Conservation (phyloP, 148 eudicot species). For the Diospyros kaki region DNA sequence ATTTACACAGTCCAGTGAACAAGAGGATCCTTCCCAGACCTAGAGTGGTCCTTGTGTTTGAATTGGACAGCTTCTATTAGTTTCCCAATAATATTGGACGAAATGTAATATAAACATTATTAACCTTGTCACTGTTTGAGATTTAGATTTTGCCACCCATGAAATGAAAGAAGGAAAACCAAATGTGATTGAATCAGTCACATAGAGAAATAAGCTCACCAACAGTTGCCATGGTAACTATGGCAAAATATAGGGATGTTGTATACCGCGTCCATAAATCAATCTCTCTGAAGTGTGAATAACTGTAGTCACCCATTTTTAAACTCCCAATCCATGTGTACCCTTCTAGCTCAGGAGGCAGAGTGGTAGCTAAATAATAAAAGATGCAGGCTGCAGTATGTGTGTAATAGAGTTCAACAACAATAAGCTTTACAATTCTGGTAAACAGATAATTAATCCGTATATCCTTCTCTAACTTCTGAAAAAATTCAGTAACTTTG, state of each 20-base stretch:
- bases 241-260: conserved; percentile 81
- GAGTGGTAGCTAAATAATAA: conserved; percentile 81
- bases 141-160: not conserved
- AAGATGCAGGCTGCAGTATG: conserved; percentile 98
- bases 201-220: conserved; percentile 49
- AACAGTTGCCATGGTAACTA: conserved; percentile 95
- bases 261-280: conserved; percentile 74
- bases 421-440: conserved; percentile 72
- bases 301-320: conserved; percentile 74
- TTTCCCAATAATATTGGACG: not conserved
- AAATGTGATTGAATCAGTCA: not conserved
- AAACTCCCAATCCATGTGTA: conserved; percentile 98
- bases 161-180: not conserved
- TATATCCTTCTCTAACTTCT: conserved; percentile 84
- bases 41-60: not conserved
- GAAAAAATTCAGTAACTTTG: conserved; percentile 49
- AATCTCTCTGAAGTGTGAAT: conserved; percentile 72
- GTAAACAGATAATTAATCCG: conserved; percentile 75
- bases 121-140: not conserved
- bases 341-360: conserved; percentile 69
- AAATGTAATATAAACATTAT: not conserved
- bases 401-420: conserved; percentile 87
- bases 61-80: not conserved
- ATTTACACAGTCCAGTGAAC: not conserved
- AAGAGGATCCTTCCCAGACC: not conserved